Conservation (phyloP, 2,329 filamentous ascomycete species). For the Apiospora malaysiana region DNA sequence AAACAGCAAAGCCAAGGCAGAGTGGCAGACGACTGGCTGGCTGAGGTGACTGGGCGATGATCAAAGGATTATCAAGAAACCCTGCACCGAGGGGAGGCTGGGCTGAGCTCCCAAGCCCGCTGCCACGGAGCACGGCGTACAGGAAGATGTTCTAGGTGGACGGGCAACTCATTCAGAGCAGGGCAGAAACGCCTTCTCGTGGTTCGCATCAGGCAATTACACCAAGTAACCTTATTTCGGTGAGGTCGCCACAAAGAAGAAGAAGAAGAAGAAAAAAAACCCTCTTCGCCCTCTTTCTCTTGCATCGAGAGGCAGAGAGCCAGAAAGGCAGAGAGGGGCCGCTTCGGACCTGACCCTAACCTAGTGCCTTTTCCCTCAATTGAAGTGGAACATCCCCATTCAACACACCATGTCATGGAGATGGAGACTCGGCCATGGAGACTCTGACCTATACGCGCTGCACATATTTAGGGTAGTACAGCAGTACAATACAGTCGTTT, state of each 20-base stretch:
- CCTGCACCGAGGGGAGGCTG: neutral
- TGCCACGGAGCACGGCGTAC: neutral
- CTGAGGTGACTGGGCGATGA: neutral
- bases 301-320: too few species aligned
- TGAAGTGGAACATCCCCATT: conserved; percentile 4
- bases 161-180: neutral
- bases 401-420: neutral
- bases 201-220: neutral
- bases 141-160: too few species aligned
- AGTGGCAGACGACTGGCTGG: too few species aligned
- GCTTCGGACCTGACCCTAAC: neutral
- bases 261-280: neutral
- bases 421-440: neutral
- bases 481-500: neutral
- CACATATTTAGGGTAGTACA: too few species aligned
- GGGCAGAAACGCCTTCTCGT: too few species aligned
- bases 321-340: neutral
- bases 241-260: neutral
- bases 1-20: neutral
- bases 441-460: too few species aligned
- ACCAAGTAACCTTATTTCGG: neutral
- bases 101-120: neutral
- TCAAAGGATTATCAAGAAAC: neutral
- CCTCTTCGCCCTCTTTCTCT: neutral
- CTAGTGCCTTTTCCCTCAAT: neutral